Evolutionary conservation across 2,329 filamentous ascomycete species (phyloP).

Genomic region (Cladophialophora chaetospira): DNA sequence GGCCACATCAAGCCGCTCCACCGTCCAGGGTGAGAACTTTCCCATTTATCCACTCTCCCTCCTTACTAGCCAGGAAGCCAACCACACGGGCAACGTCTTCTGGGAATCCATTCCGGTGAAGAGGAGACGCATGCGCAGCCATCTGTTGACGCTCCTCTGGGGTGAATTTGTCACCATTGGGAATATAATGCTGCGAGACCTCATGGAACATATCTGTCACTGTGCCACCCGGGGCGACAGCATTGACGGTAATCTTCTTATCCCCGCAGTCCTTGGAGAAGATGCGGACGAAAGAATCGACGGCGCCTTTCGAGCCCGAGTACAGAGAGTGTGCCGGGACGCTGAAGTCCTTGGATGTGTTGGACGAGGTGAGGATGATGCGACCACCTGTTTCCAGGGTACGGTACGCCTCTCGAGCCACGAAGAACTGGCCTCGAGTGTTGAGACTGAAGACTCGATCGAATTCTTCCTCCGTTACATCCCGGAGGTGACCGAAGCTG

Average conservation of each 20-base stretch:
- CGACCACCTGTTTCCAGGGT: constrained; percentile 68
- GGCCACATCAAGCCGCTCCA: neutral
- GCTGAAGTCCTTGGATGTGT: constrained; percentile 60
- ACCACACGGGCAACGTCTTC: constrained; percentile 61
- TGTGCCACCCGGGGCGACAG: constrained; percentile 70
- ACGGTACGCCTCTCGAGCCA: constrained; percentile 71
- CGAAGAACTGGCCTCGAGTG: constrained; percentile 65
- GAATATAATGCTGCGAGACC: constrained; percentile 68
- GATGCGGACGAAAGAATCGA: constrained; percentile 70
- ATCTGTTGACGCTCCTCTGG: constrained; percentile 64
- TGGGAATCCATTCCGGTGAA: constrained; percentile 59
- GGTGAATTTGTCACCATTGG: constrained; percentile 54
- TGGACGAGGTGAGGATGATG: constrained; percentile 59
- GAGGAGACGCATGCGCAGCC: constrained; percentile 45
- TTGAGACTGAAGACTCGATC: constrained; percentile 63
- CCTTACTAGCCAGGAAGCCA: constrained; percentile 56
- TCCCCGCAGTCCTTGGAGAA: constrained; percentile 71
- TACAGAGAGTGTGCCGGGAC: constrained; percentile 70
- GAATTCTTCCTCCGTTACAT: constrained; percentile 63
- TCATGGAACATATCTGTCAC: constrained; percentile 75
- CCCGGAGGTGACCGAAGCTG: constrained; percentile 57
- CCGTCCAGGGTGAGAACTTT: constrained; percentile 29
- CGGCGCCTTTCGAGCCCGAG: constrained; percentile 70
- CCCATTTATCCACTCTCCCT: constrained; percentile 67
- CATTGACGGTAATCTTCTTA: constrained; percentile 69